Percentiles rank a stretch among this genome's conserved stretches.
These are phyloP conservation scores for Neurospora sp. DNA, from an alignment of 495 filamentous ascomycete genomes.

Conservation along the genomic window DNA sequence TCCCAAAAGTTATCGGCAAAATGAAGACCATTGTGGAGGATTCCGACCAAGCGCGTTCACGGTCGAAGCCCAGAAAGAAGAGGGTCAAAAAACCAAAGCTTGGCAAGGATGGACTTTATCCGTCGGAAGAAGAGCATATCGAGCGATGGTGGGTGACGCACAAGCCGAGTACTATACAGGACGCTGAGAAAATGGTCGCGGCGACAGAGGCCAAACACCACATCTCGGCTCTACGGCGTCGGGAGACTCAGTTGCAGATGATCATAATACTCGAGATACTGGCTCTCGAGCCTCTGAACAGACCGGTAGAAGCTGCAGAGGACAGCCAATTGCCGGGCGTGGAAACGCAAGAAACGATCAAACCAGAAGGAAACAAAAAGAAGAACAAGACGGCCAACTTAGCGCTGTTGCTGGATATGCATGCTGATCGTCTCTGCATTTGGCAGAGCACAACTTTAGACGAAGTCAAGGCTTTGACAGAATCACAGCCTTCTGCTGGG, in stretches of 20 bases:
- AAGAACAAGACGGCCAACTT: slow-evolving; percentile 35
- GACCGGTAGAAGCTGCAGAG: slow-evolving; percentile 25
- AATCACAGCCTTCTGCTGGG: slow-evolving; percentile 26
- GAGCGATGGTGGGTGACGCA: slow-evolving; percentile 67
- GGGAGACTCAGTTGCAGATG: slow-evolving; percentile 83
- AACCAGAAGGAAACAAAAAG: slow-evolving; percentile 17
- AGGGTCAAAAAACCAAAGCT: slow-evolving; percentile 62
- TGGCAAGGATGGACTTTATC: slow-evolving; percentile 68
- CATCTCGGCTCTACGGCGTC: slow-evolving; percentile 54
- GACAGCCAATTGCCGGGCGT: slow-evolving; percentile 32
- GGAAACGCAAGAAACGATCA: slow-evolving; percentile 12
- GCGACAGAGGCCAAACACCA: slow-evolving; percentile 43
- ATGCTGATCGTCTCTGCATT: slow-evolving; percentile 86
- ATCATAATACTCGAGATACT: slow-evolving; percentile 84
- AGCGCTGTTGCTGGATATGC: slow-evolving; percentile 61
- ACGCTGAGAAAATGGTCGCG: slow-evolving; percentile 26
- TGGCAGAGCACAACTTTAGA: slow-evolving; percentile 78
- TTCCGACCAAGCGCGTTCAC: slow-evolving; percentile 47
- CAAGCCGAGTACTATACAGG: slow-evolving; percentile 21
- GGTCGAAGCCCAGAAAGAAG: slow-evolving; percentile 39
- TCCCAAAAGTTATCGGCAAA: slow-evolving; percentile 57
- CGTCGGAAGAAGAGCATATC: slow-evolving; percentile 63
- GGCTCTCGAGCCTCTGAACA: slow-evolving; percentile 50
- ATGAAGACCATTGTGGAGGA: slow-evolving; percentile 45
- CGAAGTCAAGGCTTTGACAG: slow-evolving; percentile 41